Evolutionary conservation across 768 basidiomycete genomes (phyloP), one percentile per base, ranked within the genome.

Genomic region (Cystobasidium onofrii): DNA sequence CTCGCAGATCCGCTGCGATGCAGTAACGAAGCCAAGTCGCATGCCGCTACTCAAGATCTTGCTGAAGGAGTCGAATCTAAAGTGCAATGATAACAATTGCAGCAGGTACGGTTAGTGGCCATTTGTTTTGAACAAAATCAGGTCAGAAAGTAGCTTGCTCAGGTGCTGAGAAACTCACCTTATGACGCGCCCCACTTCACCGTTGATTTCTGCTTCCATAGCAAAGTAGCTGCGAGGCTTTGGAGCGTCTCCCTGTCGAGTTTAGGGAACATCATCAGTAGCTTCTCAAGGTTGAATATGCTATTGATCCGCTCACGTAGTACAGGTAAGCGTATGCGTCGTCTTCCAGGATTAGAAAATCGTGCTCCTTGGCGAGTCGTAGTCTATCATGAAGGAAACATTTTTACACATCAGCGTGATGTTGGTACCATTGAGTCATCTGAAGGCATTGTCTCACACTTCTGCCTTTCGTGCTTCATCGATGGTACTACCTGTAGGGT

Each of bases 291-390:
- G n/a, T n/a, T n/a, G n/a, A n/a, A n/a, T n/a, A n/a, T n/a, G n/a
- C n/a, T n/a, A n/a, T n/a, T 39, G 39, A 39, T 39, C 39, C 15
- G 6, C 39, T 39, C 39, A 50, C 46, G 20, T 60, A 60, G 33
- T 60, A 60, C 4, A 60, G 27, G 15, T 34, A 60, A 3, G 57
- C 57, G 23, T 78, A 76, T 18, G 76, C 75, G 62, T 77, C 91
- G 72, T 80, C 91, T 85, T 95, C 92, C 57, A 95, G 82, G 78
- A 96, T 90, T 67, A 95, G 80, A 76, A 95, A 86, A 78, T 89
- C 84, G 80, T 91, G 85, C 77, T 89, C 85, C 73, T 85, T 84
- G 15, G 89, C 88, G 17, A 95, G 84, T 74, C 84, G 82, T 29
- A 95, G 84, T 9, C 91, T 86, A 80, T 18, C 6, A 31, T 25